Evolutionary conservation across 2,329 filamentous ascomycete genomes (phyloP).

Genomic region (Colletotrichum destructivum): DNA sequence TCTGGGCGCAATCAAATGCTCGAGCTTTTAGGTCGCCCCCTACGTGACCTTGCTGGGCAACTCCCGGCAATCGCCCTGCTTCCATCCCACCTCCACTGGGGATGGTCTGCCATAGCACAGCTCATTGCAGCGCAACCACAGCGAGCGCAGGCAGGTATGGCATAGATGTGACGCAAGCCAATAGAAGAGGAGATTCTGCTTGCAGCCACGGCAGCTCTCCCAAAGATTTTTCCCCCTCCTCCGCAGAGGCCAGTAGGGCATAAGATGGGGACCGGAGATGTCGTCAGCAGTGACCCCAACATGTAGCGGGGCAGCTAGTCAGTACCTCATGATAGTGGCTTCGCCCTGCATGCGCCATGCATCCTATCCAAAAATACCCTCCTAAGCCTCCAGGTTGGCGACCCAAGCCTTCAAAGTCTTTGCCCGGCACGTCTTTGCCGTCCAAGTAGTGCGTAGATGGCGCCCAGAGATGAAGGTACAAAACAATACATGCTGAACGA

Average conservation of each 20-base stretch:
- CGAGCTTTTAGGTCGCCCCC: not conserved
- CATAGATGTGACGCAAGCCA: slow-evolving; percentile 27
- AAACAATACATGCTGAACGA: too few relatives aligned
- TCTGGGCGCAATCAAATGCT: slow-evolving; percentile 8
- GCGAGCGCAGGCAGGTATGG: slow-evolving; percentile 1
- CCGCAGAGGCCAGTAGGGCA: slow-evolving; percentile 13
- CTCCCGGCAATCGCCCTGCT: slow-evolving; percentile 1
- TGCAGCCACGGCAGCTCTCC: slow-evolving; percentile 6
- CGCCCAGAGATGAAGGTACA: slow-evolving; percentile 16
- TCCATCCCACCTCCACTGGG: not conserved
- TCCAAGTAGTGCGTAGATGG: slow-evolving; percentile 25
- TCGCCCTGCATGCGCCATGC: not conserved
- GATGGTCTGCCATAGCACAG: not conserved
- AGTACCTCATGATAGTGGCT: slow-evolving; percentile 22
- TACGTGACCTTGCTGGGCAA: slow-evolving; percentile 5
- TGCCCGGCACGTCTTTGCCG: slow-evolving; percentile 36
- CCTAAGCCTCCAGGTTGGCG: slow-evolving; percentile 14
- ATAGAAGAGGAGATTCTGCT: not conserved
- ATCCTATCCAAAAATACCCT: slow-evolving; percentile 31
- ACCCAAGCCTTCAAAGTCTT: slow-evolving; percentile 33
- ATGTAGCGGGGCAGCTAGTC: slow-evolving; percentile 24
- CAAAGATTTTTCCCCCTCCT: too few relatives aligned
- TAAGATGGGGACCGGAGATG: slow-evolving; percentile 19
- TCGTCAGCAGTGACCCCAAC: slow-evolving; percentile 37
- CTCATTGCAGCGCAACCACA: not conserved